Evolutionary conservation across 2,329 filamentous ascomycete genomes (phyloP), one percentile per base, ranked within the genome.

Genomic region (Fusarium fracticaudum): DNA sequence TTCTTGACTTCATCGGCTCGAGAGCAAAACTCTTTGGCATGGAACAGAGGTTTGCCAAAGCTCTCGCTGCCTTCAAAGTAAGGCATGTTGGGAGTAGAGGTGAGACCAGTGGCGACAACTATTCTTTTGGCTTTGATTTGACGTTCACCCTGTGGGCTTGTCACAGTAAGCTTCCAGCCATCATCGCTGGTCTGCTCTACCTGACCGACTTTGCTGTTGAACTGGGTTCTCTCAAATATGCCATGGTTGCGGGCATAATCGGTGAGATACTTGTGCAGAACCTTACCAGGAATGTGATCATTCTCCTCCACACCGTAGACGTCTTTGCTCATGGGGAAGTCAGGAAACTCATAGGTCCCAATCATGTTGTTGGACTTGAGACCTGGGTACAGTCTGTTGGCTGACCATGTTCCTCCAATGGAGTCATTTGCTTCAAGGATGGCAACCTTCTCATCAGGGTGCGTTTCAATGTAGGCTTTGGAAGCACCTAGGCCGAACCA

Each of bases 341-440:
- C 91, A 10, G 86, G 86, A 73, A 86, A 91, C 76, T 92, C 91
- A 71, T 90, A 69, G 15, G 63, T 63, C 3, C 67, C 72, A 4
- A 63, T 15, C 12, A 64, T 45, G 29, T 74, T 92, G 80, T 93
- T 92, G 6, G 89, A 87, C 64, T 88, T 89, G 58, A 93, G 84
- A 5, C 88, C 88, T 1, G 87, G 86, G 79, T 92, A 89, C 2
- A 92, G 80, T 1, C 90, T 85, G 35, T 90, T 81, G 55, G 86
- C 80, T 5, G 88, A 85, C 91, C 91, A 92, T n/a, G 88, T 87
- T 15, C 91, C 91, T 3, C 91, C 91, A 45, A 88, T 78, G 1
- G 86, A 85, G 26, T 80, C 77, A 22, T 82, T 83, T 7, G 82
- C 79, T 22, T 91, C 90, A 15, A 91, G 76, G 6, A 91, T 77